Base-by-base conservation (phyloP, 2,329 filamentous ascomycete genomes). In the Monosporascus sp. region DNA sequence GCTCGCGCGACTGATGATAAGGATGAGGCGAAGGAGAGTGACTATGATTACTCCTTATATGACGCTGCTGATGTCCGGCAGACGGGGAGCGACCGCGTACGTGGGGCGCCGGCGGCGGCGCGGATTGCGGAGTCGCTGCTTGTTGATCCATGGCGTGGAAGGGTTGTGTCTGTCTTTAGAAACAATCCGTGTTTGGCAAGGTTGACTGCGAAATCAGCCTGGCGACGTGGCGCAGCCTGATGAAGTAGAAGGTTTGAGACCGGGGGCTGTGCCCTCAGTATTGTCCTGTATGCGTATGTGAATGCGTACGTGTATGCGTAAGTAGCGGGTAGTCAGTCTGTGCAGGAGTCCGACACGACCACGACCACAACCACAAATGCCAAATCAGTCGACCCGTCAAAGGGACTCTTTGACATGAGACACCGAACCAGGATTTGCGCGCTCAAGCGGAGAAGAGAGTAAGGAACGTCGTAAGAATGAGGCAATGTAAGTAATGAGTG, bases 1-100 rank as follows among this genome's bases (percentile, higher is more conserved):
- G 64, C 53, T 77, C 70, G 65, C 76, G 75, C 66, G 77, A 73
- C 67, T 78, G 42, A 7, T 46, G 74, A 64, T 79, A 81, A 62
- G 75, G 75, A 70, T 71, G 78, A 68, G 80, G 80, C 66, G 83
- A 82, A 62, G 83, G 81, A 63, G 84, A 86, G 70, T 83, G 83
- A 60, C 74, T 80, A 69, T 83, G 83, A 60, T 74, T 80, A 69
- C 83, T 82, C 69, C 80, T 87, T 85, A 88, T 86, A 84, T 83
- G 78, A 74, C 75, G 72, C 65, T 81, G 76, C 61, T 78, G 78
- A 65, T 80, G 77, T 58, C 77, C 76, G 66, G 76, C 75, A 64
- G 84, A 85, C 60, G 79, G 81, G 62, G 84, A 86, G 66, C 83
- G 82, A 67, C 82, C 82, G 68, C 80, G 64, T 62, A n/a, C 15